Evolutionary conservation across 2,329 filamentous ascomycete species (phyloP).

Genomic region (Pseudogymnoascus sp.): DNA sequence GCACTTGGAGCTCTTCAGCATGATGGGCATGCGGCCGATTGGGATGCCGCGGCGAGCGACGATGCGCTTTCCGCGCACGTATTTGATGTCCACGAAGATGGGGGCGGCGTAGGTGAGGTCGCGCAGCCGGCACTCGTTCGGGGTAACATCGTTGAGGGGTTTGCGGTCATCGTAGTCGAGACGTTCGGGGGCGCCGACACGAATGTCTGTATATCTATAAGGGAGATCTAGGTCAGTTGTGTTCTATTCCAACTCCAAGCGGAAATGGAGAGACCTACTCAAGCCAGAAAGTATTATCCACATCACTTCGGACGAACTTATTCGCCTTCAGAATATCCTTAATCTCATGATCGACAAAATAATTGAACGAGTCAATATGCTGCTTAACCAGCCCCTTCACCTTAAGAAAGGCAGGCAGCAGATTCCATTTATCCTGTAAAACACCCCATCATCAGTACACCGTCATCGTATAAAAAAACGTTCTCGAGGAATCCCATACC

Average conservation of each 20-base stretch:
- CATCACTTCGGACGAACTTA: conserved; percentile 80
- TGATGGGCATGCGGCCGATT: conserved; percentile 89
- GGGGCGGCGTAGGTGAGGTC: conserved; percentile 98
- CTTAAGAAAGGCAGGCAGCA: conserved; percentile 94
- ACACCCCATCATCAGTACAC: conserved; percentile 27
- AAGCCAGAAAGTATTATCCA: conserved; percentile 86
- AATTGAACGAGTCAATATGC: conserved; percentile 87
- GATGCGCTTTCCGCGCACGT: conserved; percentile 71
- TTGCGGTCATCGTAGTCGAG: conserved; percentile 66
- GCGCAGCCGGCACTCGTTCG: conserved; percentile 91
- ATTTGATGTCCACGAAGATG: conserved; percentile 87
- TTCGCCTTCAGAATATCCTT: conserved; percentile 96
- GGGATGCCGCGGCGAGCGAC: conserved; percentile 69
- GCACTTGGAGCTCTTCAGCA: conserved; percentile 94
- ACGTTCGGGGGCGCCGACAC: conserved; percentile 74
- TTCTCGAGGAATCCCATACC: conserved; percentile 14
- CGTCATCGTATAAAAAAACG: conserved; percentile 12
- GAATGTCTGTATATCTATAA: conserved; percentile 69
- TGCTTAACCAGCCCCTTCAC: conserved; percentile 95
- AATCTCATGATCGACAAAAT: conserved; percentile 92
- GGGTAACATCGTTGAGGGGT: conserved; percentile 70
- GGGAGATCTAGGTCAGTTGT: conserved; percentile 10
- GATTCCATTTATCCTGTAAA: conserved; percentile 87
- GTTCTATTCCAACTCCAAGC: not conserved
- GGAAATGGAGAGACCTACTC: conserved; percentile 40